A percentile compares a stretch with the other conserved stretches of the same genome.
phyloP scores from a whole-genome alignment of 1,284 basidiomycete species.

The Volvariella volvacea region DNA sequence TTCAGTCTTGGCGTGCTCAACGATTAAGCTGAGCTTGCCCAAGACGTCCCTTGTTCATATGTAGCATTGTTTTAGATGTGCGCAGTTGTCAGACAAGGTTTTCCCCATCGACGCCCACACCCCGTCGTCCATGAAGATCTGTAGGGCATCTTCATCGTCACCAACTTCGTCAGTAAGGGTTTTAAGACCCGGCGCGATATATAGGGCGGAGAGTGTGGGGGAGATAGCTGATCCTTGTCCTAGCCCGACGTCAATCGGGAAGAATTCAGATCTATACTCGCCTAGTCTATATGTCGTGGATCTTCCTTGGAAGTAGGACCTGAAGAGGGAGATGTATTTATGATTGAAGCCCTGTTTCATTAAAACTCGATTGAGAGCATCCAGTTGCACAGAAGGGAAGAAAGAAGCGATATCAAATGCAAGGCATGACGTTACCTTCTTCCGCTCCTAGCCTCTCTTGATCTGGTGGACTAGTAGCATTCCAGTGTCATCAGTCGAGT shows the following conservation, averaged over 20 bases:
- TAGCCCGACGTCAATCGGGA: too few relatives aligned
- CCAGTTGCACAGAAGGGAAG: neutral
- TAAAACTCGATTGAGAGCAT: neutral
- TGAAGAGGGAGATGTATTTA: neutral
- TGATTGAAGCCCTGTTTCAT: neutral
- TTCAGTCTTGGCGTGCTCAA: neutral
- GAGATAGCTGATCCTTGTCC: too few relatives aligned
- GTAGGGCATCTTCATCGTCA: neutral
- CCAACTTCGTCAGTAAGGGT: neutral
- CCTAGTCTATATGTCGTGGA: neutral
- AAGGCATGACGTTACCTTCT: neutral
- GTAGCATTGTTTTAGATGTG: neutral
- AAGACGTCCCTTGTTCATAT: neutral
- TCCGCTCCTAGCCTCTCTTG: neutral
- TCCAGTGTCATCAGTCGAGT: too few relatives aligned
- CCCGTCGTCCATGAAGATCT: neutral
- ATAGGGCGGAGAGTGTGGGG: neutral
- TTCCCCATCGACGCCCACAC: neutral
- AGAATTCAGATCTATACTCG: neutral
- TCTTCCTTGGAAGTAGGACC: neutral
- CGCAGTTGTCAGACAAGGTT: neutral
- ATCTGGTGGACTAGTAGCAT: neutral
- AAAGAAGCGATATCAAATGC: too few relatives aligned
- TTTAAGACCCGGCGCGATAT: neutral
- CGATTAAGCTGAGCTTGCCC: neutral